Conservation (phyloP, 1,284 basidiomycete genomes). For the Cutaneotrichosporon sp. region DNA sequence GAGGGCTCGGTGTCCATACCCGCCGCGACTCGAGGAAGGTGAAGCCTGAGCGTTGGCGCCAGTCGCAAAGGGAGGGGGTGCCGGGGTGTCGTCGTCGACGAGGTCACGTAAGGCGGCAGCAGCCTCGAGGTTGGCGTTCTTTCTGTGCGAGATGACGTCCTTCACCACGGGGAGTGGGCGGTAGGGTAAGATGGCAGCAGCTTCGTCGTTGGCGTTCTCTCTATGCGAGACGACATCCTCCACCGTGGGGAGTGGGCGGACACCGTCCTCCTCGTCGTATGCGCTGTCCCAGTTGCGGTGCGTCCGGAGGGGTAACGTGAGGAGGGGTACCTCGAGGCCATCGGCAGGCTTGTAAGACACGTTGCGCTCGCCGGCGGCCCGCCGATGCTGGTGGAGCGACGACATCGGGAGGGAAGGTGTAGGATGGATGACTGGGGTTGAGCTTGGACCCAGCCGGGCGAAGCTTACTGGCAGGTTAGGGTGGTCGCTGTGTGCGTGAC, state of each 20-base stretch:
- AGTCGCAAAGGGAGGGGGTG: not conserved
- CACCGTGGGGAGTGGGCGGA: not conserved
- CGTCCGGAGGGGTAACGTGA: no score
- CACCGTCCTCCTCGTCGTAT: not conserved
- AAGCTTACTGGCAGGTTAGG: no score
- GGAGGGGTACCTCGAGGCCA: not conserved
- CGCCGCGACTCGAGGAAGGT: not conserved
- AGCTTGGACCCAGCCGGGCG: no score
- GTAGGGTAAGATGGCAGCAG: no score
- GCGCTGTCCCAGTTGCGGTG: not conserved
- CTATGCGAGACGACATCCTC: no score
- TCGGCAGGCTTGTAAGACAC: not conserved
- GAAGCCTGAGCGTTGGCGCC: not conserved
- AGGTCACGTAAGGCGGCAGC: not conserved
- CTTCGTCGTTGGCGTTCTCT: no score
- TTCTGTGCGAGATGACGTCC: constrained; percentile 2
- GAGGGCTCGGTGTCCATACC: no score
- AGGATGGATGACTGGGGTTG: no score
- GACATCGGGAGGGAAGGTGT: not conserved
- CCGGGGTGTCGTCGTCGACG: not conserved
- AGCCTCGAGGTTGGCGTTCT: not conserved
- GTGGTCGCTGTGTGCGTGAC: no score
- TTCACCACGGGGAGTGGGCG: no score
- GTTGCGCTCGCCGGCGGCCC: not conserved
- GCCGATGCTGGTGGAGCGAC: not conserved